phyloP scores from a whole-genome alignment of 2,329 filamentous ascomycete species.

The Sclerotinia sclerotiorum region DNA sequence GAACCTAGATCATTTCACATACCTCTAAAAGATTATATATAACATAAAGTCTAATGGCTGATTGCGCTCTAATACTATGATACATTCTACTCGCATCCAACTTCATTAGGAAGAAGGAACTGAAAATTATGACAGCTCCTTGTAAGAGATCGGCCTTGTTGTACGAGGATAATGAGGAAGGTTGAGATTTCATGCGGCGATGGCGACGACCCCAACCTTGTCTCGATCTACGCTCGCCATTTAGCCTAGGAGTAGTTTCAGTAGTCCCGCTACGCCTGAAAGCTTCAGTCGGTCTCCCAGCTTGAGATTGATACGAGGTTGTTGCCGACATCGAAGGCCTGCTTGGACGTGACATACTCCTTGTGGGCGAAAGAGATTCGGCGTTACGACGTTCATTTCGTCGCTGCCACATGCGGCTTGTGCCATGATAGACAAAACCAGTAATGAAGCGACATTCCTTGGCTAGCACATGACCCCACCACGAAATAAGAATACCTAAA shows the following conservation, averaged over 20 bases:
- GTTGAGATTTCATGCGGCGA: slow-evolving; percentile 76
- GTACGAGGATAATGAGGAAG: slow-evolving; percentile 79
- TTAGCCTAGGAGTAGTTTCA: slow-evolving; percentile 30
- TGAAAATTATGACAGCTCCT: slow-evolving; percentile 82
- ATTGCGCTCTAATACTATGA: slow-evolving; percentile 93
- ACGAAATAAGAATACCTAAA: slow-evolving; percentile 70
- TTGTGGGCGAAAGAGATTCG: slow-evolving; percentile 33
- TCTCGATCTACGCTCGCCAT: slow-evolving; percentile 35
- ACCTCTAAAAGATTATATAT: slow-evolving; percentile 97
- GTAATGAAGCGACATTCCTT: slow-evolving; percentile 72
- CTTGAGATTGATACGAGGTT: slow-evolving; percentile 34
- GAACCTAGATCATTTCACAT: slow-evolving; percentile 26
- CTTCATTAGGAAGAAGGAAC: slow-evolving; percentile 80
- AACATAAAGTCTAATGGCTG: slow-evolving; percentile 96
- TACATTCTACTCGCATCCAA: slow-evolving; percentile 98
- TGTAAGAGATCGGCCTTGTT: slow-evolving; percentile 96
- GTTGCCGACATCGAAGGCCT: slow-evolving; percentile 33
- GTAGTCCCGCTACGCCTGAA: slow-evolving; percentile 23
- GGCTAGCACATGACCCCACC: slow-evolving; percentile 71
- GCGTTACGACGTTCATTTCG: slow-evolving; percentile 48
- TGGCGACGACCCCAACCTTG: slow-evolving; percentile 49
- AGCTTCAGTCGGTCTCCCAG: slow-evolving; percentile 28
- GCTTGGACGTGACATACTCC: slow-evolving; percentile 36
- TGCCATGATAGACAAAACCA: slow-evolving; percentile 75
- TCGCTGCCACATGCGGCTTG: slow-evolving; percentile 73